phyloP scores from a whole-genome alignment of 345 rosid species.

The Cardamine occulta region DNA sequence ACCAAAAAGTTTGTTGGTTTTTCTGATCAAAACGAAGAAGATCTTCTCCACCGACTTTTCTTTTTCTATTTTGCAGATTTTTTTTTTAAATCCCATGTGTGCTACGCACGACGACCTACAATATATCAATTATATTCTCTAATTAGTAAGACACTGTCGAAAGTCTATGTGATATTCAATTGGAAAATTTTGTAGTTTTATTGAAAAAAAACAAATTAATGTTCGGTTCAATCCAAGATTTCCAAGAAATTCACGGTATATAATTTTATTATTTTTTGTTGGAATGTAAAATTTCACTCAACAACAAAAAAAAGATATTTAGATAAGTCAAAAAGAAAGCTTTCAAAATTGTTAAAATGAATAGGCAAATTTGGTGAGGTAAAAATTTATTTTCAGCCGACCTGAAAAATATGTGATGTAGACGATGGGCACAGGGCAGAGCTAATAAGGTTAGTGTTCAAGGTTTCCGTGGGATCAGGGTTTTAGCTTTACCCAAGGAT shows the following conservation, averaged over 20 bases:
- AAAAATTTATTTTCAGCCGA: background rate
- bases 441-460: background rate
- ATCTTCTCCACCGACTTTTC: slow-evolving; percentile 37
- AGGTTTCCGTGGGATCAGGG: background rate
- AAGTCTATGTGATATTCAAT: background rate
- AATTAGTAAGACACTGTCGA: background rate
- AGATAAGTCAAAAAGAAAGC: background rate
- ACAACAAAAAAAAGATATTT: background rate
- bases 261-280: background rate
- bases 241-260: too few species aligned
- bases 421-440: background rate
- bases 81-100: slow-evolving; percentile 4
- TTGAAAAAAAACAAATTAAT: background rate
- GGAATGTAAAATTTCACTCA: background rate
- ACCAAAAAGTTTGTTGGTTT: background rate
- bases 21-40: background rate
- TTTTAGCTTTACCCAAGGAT: background rate
- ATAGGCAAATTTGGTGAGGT: background rate
- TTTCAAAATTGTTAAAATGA: background rate
- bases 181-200: background rate
- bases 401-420: background rate
- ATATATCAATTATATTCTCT: background rate
- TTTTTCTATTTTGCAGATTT: background rate
- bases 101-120: slow-evolving; percentile 38
- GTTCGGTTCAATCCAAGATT: background rate